A percentile compares a stretch with the other conserved stretches of the same genome.
phyloP scores from a whole-genome alignment of 2,329 filamentous ascomycete genomes.

The Ceratocystis huliohia region DNA sequence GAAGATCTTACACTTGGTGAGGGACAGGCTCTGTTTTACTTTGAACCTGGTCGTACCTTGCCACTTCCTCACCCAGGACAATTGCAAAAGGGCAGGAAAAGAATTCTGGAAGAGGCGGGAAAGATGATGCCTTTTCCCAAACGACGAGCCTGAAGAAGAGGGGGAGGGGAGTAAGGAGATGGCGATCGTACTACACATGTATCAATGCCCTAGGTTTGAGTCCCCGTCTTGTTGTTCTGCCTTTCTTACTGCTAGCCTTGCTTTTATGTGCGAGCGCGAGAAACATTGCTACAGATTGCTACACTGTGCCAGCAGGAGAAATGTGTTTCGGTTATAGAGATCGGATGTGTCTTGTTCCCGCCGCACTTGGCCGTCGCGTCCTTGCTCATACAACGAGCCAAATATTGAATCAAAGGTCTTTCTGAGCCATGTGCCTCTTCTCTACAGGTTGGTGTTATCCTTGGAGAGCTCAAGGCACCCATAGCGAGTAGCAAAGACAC shows the following conservation, averaged over 20 bases:
- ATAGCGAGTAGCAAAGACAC: not conserved
- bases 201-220: too few species aligned
- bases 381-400: not conserved
- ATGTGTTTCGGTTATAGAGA: not conserved
- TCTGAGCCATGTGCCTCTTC: too few species aligned
- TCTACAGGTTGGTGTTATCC: too few species aligned
- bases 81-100: not conserved
- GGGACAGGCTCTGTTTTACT: constrained; percentile 2
- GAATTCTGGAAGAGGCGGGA: constrained; percentile 1
- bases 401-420: not conserved
- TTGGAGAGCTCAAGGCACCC: too few species aligned
- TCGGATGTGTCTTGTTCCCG: not conserved
- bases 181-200: not conserved
- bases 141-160: not conserved
- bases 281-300: not conserved
- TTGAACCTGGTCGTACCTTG: not conserved
- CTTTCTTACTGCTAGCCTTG: not conserved
- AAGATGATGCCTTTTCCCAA: not conserved
- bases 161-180: not conserved
- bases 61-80: not conserved
- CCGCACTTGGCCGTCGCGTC: not conserved
- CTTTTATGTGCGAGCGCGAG: not conserved
- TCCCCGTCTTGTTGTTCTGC: not conserved
- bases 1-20: constrained; percentile 8
- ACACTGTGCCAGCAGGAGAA: not conserved